phyloP scores from a whole-genome alignment of 129 eudicot genomes.

The Pittosporum tobira region DNA sequence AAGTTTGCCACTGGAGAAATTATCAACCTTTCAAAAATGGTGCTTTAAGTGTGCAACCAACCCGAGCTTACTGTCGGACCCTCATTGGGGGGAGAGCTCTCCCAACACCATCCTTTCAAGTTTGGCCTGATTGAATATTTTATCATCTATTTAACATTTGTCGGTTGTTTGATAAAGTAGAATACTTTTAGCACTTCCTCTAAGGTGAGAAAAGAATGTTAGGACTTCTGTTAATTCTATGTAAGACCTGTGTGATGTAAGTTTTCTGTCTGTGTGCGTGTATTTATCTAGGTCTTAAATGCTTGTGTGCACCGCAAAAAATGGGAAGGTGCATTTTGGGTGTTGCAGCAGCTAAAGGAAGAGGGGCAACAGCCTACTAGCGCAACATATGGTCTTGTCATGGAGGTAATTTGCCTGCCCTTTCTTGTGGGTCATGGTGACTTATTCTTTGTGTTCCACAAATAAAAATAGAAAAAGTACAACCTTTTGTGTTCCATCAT shows the following conservation, averaged over 20 bases:
- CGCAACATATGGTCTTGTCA: slow-evolving; percentile 82
- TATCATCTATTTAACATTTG: background rate
- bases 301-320: slow-evolving; percentile 78
- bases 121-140: background rate
- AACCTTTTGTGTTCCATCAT: too few species aligned
- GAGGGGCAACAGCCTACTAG: slow-evolving; percentile 60
- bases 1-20: background rate
- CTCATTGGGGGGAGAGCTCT: too few species aligned
- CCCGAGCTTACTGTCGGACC: too few species aligned
- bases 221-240: background rate
- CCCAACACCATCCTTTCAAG: too few species aligned
- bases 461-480: too few species aligned
- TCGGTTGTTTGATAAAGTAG: slow-evolving; percentile 1
- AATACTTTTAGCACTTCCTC: background rate
- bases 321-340: slow-evolving; percentile 97
- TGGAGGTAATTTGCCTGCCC: slow-evolving; percentile 57
- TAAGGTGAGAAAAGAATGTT: background rate
- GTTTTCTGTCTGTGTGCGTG: background rate
- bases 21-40: too few species aligned
- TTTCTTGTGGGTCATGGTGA: background rate
- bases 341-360: slow-evolving; percentile 72
- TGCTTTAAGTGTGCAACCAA: too few species aligned
- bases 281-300: slow-evolving; percentile 56
- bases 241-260: background rate
- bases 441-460: too few species aligned